A percentile compares a stretch with the other conserved stretches of the same genome.
phyloP scores from a whole-genome alignment of 1,284 basidiomycete genomes.

The Thelephora terrestris region DNA sequence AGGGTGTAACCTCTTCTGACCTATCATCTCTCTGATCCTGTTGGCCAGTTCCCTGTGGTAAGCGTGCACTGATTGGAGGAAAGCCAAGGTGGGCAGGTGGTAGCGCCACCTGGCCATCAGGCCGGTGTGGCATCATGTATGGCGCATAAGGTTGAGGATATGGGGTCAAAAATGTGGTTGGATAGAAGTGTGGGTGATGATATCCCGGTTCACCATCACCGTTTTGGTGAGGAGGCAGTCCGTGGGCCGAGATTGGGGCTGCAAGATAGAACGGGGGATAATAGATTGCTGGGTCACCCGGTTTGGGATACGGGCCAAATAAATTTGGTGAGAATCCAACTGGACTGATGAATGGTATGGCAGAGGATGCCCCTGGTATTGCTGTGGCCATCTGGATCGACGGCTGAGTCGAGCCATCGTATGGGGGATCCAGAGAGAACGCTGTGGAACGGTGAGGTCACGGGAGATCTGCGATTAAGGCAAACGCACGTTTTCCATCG shows the following conservation, averaged over 20 bases:
- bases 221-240: slow-evolving; percentile 26
- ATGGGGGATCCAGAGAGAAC: neutral
- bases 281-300: slow-evolving; percentile 38
- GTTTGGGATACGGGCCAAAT: slow-evolving; percentile 45
- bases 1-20: neutral
- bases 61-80: slow-evolving; percentile 8
- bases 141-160: slow-evolving; percentile 38
- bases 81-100: slow-evolving; percentile 6
- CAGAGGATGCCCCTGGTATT: slow-evolving; percentile 26
- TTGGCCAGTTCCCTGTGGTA: slow-evolving; percentile 1
- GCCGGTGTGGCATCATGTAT: slow-evolving; percentile 38
- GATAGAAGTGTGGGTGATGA: slow-evolving; percentile 38
- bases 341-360: slow-evolving; percentile 36
- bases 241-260: slow-evolving; percentile 25
- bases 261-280: slow-evolving; percentile 38
- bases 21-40: neutral
- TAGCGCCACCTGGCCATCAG: slow-evolving; percentile 30
- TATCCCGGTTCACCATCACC: slow-evolving; percentile 37
- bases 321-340: slow-evolving; percentile 29
- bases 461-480: slow-evolving; percentile 7
- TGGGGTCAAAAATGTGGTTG: slow-evolving; percentile 37
- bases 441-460: neutral
- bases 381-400: neutral
- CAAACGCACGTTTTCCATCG: slow-evolving; percentile 65
- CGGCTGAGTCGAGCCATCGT: slow-evolving; percentile 1